These are phyloP conservation scores for Arctostaphylos glauca DNA, from an alignment of 148 eudicot species.

Conservation along the genomic window DNA sequence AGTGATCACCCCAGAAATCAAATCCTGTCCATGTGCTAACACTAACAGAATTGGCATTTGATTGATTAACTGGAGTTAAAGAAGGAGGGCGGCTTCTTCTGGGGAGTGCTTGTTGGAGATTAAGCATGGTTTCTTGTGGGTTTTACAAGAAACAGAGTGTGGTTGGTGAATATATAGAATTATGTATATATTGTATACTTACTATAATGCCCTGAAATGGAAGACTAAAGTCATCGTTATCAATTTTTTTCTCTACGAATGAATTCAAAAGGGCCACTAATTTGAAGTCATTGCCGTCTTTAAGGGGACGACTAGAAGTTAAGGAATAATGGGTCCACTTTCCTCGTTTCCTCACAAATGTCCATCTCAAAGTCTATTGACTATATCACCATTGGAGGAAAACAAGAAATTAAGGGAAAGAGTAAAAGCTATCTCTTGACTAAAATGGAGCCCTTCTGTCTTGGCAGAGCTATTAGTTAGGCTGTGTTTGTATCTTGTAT, in stretches of 20 bases:
- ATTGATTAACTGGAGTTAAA: neutral
- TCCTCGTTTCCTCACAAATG: neutral
- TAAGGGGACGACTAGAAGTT: neutral
- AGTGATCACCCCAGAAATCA: slow-evolving; percentile 16
- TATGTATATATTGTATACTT: neutral
- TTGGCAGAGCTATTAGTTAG: neutral
- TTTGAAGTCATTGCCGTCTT: slow-evolving; percentile 19
- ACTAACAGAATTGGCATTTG: neutral
- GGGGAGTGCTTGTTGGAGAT: neutral
- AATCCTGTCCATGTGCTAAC: slow-evolving; percentile 5
- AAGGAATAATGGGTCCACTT: neutral
- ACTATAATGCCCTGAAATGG: too few relatives aligned
- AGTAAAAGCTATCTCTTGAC: neutral
- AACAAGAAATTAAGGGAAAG: too few relatives aligned
- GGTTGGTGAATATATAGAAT: neutral
- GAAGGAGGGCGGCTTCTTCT: neutral
- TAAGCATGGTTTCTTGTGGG: neutral
- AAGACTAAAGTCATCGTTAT: neutral
- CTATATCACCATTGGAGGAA: neutral
- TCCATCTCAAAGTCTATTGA: neutral
- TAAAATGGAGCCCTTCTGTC: neutral
- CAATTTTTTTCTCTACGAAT: neutral
- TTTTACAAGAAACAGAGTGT: neutral
- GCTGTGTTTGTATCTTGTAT: too few relatives aligned
- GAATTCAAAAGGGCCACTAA: neutral